These are phyloP conservation scores for Chlorella sp. DNA, from an alignment of 139 green algal genomes.

Conservation along the genomic window DNA sequence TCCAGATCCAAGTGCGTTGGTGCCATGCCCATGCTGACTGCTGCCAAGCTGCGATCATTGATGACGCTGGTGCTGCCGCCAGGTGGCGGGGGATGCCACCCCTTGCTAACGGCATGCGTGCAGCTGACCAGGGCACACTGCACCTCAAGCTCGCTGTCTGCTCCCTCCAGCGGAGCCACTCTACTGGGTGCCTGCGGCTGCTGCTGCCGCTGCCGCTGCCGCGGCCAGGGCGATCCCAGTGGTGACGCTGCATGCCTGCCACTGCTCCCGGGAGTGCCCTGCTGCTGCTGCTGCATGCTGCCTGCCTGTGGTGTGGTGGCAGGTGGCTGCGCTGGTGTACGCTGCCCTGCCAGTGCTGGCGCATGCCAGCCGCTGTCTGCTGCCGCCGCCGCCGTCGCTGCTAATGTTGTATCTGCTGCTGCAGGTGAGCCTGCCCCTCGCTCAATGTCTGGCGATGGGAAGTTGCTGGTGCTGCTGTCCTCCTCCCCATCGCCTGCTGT, in stretches of 20 bases:
- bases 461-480: slow-evolving; percentile 22
- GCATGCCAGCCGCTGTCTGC: too few relatives aligned
- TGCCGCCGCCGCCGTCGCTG: background rate
- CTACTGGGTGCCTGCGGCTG: background rate
- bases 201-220: background rate
- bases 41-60: background rate
- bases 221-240: background rate
- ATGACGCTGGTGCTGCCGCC: background rate
- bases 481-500: background rate
- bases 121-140: background rate
- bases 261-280: background rate
- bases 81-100: too few relatives aligned
- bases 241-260: background rate
- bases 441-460: background rate
- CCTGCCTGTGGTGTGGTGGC: background rate
- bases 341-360: background rate
- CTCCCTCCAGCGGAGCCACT: background rate
- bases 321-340: background rate
- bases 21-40: background rate
- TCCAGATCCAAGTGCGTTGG: slow-evolving; percentile 13
- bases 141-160: too few relatives aligned
- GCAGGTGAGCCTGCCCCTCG: background rate
- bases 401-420: too few relatives aligned
- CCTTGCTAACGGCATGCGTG: background rate
- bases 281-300: background rate